Conservation (phyloP, 768 basidiomycete species). For the Panaeolus cyanescens region DNA sequence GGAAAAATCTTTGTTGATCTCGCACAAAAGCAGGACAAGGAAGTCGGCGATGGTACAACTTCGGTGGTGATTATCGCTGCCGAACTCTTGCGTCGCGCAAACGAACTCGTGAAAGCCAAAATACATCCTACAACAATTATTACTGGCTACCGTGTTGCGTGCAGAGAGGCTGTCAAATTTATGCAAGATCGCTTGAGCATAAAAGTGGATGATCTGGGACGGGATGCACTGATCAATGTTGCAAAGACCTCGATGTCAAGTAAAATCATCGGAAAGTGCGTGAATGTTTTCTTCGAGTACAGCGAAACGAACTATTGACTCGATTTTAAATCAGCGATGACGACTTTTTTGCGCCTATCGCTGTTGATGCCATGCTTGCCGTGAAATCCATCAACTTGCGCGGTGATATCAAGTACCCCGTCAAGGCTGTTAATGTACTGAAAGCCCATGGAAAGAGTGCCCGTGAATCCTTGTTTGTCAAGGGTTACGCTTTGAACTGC, state of each 20-base stretch:
- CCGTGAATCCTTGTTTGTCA: conserved; percentile 91
- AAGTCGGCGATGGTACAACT: conserved; percentile 98
- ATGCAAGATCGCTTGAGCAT: conserved; percentile 97
- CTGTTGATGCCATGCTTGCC: conserved; percentile 97
- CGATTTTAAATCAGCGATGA: conserved; percentile 68
- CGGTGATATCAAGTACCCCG: conserved; percentile 97
- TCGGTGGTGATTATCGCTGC: conserved; percentile 98
- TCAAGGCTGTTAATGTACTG: conserved; percentile 97
- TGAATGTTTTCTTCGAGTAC: conserved; percentile 16
- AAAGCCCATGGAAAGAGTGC: conserved; percentile 98
- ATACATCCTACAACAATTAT: conserved; percentile 99
- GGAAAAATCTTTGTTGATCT: conserved; percentile 98
- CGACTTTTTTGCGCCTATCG: conserved; percentile 97
- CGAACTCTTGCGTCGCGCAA: conserved; percentile 94
- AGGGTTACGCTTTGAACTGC: conserved; percentile 97
- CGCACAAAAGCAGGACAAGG: conserved; percentile 98
- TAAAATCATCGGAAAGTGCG: conserved; percentile 96
- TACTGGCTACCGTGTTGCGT: conserved; percentile 95
- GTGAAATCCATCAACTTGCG: conserved; percentile 93
- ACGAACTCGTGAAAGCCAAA: conserved; percentile 96
- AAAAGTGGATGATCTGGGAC: conserved; percentile 90
- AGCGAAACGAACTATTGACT: background rate
- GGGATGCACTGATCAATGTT: conserved; percentile 90
- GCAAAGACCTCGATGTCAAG: conserved; percentile 99
- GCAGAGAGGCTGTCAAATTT: conserved; percentile 95